A percentile compares a stretch with the other conserved stretches of the same genome.
These are phyloP conservation scores for Dendrocalamus latiflorus DNA, from an alignment of 202 grass and related monocot genomes.

Conservation along the genomic window DNA sequence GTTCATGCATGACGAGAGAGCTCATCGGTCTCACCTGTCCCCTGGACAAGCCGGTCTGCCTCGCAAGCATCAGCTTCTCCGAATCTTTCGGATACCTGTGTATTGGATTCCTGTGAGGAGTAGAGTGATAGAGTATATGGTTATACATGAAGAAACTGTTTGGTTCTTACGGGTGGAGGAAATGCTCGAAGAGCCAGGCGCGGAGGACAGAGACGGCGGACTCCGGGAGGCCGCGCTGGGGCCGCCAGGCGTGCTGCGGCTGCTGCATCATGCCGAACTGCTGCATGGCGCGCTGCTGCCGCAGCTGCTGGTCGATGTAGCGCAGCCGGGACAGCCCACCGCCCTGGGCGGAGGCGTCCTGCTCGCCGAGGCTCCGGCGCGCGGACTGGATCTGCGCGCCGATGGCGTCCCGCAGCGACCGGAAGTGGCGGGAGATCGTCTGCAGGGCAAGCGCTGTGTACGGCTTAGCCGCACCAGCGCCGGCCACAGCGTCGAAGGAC, in stretches of 20 bases:
- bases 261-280: slow-evolving; percentile 99
- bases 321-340: slow-evolving; percentile 71
- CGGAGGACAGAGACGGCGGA: slow-evolving; percentile 92
- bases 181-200: slow-evolving; percentile 99
- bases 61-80: slow-evolving; percentile 88
- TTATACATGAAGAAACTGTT: neutral
- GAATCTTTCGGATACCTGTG: slow-evolving; percentile 94
- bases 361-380: slow-evolving; percentile 71
- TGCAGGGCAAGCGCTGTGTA: slow-evolving; percentile 91
- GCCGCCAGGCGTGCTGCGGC: slow-evolving; percentile 74
- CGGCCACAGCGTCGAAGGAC: slow-evolving; percentile 64
- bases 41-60: slow-evolving; percentile 89
- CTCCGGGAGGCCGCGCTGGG: slow-evolving; percentile 86
- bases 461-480: slow-evolving; percentile 59
- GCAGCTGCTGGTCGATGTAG: slow-evolving; percentile 91
- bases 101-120: slow-evolving; percentile 8
- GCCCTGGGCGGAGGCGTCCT: slow-evolving; percentile 42
- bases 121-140: neutral
- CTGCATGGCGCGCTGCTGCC: slow-evolving; percentile 91
- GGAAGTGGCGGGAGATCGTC: slow-evolving; percentile 91
- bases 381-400: slow-evolving; percentile 58
- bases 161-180: slow-evolving; percentile 85
- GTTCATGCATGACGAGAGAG: neutral
- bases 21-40: neutral
- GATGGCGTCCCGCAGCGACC: slow-evolving; percentile 83